phyloP scores from a whole-genome alignment of 1,284 basidiomycete species.

The Taiwanofungus camphoratus region DNA sequence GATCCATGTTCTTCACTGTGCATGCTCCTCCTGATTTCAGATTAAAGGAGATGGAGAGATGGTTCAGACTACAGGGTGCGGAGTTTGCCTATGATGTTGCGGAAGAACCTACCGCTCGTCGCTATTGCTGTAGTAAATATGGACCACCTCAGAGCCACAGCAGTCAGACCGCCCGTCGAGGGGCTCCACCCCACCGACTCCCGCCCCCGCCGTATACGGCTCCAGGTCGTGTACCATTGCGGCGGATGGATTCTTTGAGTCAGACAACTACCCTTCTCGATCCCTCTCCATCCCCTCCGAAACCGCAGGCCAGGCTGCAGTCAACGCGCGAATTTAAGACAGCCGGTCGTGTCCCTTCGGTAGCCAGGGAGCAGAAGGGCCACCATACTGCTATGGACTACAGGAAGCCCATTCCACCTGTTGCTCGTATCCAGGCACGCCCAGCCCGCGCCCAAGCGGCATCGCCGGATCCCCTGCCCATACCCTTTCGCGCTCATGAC shows the following conservation, averaged over 20 bases:
- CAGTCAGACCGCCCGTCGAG: not conserved
- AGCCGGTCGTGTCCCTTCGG: constrained; percentile 12
- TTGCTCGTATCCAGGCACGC: constrained; percentile 7
- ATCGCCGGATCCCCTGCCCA: constrained; percentile 33
- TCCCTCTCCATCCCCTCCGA: constrained; percentile 8
- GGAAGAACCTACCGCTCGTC: constrained; percentile 12
- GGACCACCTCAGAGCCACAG: constrained; percentile 1
- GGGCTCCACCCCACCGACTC: not conserved
- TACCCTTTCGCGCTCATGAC: constrained; percentile 27
- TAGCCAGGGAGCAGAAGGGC: constrained; percentile 5
- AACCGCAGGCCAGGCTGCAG: constrained; percentile 2
- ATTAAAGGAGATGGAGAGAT: constrained; percentile 71
- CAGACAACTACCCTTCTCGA: constrained; percentile 8
- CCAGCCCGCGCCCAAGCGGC: constrained; percentile 20
- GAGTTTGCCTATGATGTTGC: constrained; percentile 17
- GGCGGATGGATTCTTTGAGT: constrained; percentile 10
- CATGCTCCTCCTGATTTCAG: constrained; percentile 66
- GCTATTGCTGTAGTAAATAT: constrained; percentile 24
- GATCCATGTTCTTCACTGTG: constrained; percentile 52
- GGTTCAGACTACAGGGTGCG: constrained; percentile 45
- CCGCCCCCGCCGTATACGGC: not conserved
- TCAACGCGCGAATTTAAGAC: constrained; percentile 4
- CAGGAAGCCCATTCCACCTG: not conserved
- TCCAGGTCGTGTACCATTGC: constrained; percentile 16
- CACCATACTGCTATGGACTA: not conserved